Percentiles rank a stretch among this genome's conserved stretches.
Conservation (phyloP, 305 asterid species). For the Vinca major region DNA sequence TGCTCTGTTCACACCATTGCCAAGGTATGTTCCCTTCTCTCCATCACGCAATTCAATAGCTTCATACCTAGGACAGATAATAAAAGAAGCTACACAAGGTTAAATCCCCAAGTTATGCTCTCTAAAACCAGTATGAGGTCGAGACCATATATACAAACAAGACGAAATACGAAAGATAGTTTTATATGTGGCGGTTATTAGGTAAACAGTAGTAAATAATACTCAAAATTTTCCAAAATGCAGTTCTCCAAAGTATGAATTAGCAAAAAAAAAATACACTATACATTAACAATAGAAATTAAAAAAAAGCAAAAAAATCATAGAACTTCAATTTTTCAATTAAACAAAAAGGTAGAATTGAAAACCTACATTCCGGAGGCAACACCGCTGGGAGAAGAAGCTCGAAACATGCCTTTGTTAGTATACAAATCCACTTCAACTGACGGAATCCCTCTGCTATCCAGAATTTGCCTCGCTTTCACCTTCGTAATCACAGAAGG, state of each 20-base stretch:
- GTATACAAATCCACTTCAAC: slow-evolving; percentile 95
- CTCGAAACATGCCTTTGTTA: slow-evolving; percentile 84
- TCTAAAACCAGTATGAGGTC: neutral
- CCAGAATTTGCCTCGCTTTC: slow-evolving; percentile 89
- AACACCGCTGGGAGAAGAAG: slow-evolving; percentile 73
- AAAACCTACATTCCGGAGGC: slow-evolving; percentile 63
- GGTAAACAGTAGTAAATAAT: neutral
- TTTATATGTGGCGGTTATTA: neutral
- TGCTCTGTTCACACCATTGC: slow-evolving; percentile 90
- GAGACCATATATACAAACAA: neutral
- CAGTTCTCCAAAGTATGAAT: neutral
- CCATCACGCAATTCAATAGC: slow-evolving; percentile 93
- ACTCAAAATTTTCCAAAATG: neutral
- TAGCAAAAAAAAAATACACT: too few relatives aligned
- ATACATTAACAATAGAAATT: neutral
- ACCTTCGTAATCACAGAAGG: slow-evolving; percentile 83
- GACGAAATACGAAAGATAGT: neutral
- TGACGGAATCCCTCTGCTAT: slow-evolving; percentile 96
- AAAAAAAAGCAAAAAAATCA: too few relatives aligned
- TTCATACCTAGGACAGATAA: slow-evolving; percentile 54
- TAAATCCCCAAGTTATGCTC: neutral
- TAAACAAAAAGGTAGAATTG: too few relatives aligned
- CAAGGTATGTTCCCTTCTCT: slow-evolving; percentile 83
- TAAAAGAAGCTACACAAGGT: slow-evolving; percentile 7
- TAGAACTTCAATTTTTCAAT: neutral